These are phyloP conservation scores for Dovyalis caffra DNA, from an alignment of 345 rosid genomes.

Conservation along the genomic window DNA sequence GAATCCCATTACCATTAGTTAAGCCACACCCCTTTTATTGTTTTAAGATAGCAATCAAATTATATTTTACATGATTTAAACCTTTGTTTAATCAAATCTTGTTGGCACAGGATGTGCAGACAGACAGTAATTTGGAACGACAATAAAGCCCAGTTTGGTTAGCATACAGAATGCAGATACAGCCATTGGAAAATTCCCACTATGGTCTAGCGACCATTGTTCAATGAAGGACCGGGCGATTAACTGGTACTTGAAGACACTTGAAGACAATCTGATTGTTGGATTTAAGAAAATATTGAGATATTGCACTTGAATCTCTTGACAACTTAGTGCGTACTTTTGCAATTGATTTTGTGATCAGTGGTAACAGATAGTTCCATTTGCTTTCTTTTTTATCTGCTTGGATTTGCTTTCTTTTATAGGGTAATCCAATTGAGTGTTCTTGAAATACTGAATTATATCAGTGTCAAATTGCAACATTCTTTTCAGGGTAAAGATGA, in stretches of 20 bases:
- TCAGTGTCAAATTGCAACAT: background rate
- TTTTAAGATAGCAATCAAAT: background rate
- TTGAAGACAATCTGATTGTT: background rate
- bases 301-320: background rate
- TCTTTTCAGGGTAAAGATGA: background rate
- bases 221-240: background rate
- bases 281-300: background rate
- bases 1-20: background rate
- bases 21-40: background rate
- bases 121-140: background rate
- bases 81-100: background rate
- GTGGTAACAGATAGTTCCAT: background rate
- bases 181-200: background rate
- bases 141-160: background rate
- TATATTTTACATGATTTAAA: background rate
- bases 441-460: background rate
- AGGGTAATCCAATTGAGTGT: background rate
- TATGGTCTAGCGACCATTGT: background rate
- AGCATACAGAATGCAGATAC: background rate
- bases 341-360: background rate
- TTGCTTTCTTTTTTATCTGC: background rate
- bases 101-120: conserved; percentile 8
- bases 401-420: conserved; percentile 5
- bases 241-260: background rate
- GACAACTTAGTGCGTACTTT: background rate